Base-by-base conservation (phyloP, 768 basidiomycete species). In the Tremella fuciformis region DNA sequence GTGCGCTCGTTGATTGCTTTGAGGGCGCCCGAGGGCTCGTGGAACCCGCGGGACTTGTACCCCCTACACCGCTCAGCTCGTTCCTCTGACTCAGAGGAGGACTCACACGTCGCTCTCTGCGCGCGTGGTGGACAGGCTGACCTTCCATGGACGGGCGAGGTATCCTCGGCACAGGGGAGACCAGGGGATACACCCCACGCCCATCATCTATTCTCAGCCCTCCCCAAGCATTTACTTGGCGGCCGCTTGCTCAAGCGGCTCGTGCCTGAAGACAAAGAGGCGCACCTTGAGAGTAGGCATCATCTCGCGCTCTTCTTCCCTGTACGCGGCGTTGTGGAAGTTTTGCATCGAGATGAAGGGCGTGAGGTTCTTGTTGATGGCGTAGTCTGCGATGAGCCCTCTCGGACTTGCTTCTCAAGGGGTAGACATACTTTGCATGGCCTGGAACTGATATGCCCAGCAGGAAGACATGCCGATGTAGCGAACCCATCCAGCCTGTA, bases 331-430 rank as follows among this genome's bases (percentile, higher is more conserved):
- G 59, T 79, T 84, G 72, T 86, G 82, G 60, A 84, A 83, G 68
- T 86, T 86, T 68, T 86, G 85, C 85, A 86, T 84, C 0, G 82
- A 83, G 67, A 86, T 84, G 75, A 87, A 86, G 58, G 77, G 80
- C 8, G 83, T 83, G 80, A 83, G 83, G 2, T 79, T 79, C 71
- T 86, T 82, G 53, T 79, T 76, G 58, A 85, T 83, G 0, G 85
- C 85, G 61, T 85, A 85, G 70, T 84, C 85, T 73, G 18, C 2
- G 7, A 53, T 24, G 7, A 40, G 42, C 22, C 6, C 22, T 46
- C 6, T 18, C 7, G 13, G 6, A 29, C 39, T 1, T 8, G 24
- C 44, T 8, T 15, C n/a, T 47, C 13, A 41, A 22, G 48, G 26
- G 37, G 29, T 24, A 49, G 55, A 59, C 71, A 57, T 46, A 73